Conservation (phyloP, 306 rosid species). For the Cicer arietinum region DNA sequence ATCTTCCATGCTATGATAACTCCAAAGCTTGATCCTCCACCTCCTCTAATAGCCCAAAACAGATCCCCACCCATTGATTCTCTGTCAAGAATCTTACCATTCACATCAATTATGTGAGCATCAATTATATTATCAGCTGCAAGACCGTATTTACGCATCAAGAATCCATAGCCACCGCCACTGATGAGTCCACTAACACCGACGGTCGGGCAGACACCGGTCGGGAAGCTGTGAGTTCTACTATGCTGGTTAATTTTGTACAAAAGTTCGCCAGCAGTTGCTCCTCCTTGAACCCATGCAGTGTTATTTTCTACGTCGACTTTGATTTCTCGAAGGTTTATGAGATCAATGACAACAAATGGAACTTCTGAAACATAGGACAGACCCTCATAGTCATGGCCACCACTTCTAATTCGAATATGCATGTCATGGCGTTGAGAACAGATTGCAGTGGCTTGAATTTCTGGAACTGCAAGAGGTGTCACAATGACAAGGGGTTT, state of each 20-base stretch:
- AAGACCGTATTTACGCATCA: slow-evolving; percentile 66
- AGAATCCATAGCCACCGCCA: slow-evolving; percentile 75
- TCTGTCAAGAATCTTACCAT: slow-evolving; percentile 64
- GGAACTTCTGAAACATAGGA: slow-evolving; percentile 41
- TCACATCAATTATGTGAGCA: slow-evolving; percentile 60
- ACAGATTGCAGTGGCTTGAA: slow-evolving; percentile 58
- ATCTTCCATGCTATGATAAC: slow-evolving; percentile 61
- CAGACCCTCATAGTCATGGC: slow-evolving; percentile 55
- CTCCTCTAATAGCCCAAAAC: slow-evolving; percentile 82
- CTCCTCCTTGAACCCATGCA: slow-evolving; percentile 50
- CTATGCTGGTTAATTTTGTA: slow-evolving; percentile 36
- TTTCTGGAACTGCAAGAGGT: slow-evolving; percentile 43
- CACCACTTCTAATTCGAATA: slow-evolving; percentile 65
- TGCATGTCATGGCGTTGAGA: slow-evolving; percentile 54
- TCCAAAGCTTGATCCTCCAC: slow-evolving; percentile 73
- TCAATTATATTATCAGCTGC: slow-evolving; percentile 65
- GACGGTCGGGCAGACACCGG: slow-evolving; percentile 66
- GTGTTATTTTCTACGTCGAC: slow-evolving; percentile 45
- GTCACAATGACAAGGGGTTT: slow-evolving; percentile 44
- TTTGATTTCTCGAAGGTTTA: slow-evolving; percentile 50
- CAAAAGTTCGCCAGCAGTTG: slow-evolving; percentile 46
- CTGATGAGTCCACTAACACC: slow-evolving; percentile 77
- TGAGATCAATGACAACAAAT: slow-evolving; percentile 64
- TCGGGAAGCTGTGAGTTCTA: slow-evolving; percentile 50
- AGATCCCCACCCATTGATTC: slow-evolving; percentile 67